These are phyloP conservation scores for Podila horticola DNA, from an alignment of 192 early-diverging fungal species.

Conservation along the genomic window DNA sequence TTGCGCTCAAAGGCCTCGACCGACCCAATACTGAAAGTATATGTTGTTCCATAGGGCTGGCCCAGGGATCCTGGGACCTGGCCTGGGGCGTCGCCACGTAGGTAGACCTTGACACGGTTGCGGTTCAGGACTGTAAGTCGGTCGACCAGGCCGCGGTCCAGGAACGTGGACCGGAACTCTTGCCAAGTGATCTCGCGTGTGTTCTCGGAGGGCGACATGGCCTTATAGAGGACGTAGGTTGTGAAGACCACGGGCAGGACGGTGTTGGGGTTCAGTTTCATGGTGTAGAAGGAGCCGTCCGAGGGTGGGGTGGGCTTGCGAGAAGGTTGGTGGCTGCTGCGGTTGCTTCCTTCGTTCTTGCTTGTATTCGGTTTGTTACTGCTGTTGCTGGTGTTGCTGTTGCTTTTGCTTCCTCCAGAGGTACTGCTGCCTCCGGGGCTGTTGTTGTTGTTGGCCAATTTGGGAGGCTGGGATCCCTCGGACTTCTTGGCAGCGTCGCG, in stretches of 20 bases:
- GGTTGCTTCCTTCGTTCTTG: no score
- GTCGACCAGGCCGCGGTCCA: constrained; percentile 95
- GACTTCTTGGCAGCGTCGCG: no score
- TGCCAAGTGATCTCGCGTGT: constrained; percentile 89
- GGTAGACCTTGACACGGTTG: constrained; percentile 82
- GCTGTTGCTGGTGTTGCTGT: not conserved
- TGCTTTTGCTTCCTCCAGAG: no score
- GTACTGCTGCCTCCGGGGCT: no score
- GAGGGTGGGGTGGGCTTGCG: constrained; percentile 46
- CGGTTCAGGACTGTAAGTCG: constrained; percentile 91
- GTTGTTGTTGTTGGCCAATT: no score
- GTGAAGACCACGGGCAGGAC: constrained; percentile 56
- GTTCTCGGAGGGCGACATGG: constrained; percentile 51
- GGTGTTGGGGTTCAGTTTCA: constrained; percentile 59
- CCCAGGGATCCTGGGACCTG: constrained; percentile 63
- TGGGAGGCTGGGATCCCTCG: no score
- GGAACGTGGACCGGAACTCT: constrained; percentile 90
- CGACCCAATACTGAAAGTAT: constrained; percentile 93
- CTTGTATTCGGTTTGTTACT: no score
- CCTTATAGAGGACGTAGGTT: constrained; percentile 62
- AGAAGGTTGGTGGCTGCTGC: no score
- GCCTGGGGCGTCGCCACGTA: constrained; percentile 60
- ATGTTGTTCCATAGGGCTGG: constrained; percentile 51
- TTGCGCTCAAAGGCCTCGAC: constrained; percentile 95
- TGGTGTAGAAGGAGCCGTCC: constrained; percentile 36